Base-by-base conservation (phyloP, 208 protist species). In the Leishmania braziliensis region DNA sequence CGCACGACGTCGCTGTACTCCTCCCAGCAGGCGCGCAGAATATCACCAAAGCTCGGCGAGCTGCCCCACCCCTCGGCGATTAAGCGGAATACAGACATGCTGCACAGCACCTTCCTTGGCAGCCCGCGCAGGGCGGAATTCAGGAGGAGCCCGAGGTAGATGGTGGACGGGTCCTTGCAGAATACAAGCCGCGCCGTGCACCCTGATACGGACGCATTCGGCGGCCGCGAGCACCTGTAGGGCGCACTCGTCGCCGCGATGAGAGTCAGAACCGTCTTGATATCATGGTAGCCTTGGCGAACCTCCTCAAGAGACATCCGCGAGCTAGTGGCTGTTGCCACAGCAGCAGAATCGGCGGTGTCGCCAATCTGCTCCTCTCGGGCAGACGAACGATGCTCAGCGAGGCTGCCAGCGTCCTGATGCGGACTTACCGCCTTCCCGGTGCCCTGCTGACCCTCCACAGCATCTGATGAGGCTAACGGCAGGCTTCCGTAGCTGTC, bases 61-160 rank as follows among this genome's bases (percentile, higher is more conserved):
- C 85, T 86, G 33, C 88, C 91, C 94, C 94, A 97, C 33, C 91
- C 91, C 48, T 96, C 83, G 18, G 92, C 92, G 71, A 95, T 83
- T 2, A 93, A 50, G 33, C 87, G 87, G 68, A 95, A 83, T 43
- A 94, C 87, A 1, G 86, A 83, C 78, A 90, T 87, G 43, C 87
- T 83, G 77, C 82, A 86, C 43, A 89, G 58, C 71, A 92, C 80
- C 77, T 89, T 93, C 23, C 81, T 83, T 26, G 86, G 79, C 60
- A 88, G 83, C 36, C 83, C 75, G 9, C 69, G 69, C 68, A 93
- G 85, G 2, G 82, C 82, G 51, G 86, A 83, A 81, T 96, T 95
- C 18, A 96, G 81, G 10, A 97, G 86, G 39, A 97, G 83, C 1
- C 91, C 90, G 26, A 95, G 80, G 76, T 97, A 97, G 33, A 95